phyloP scores from a whole-genome alignment of 441 rosid species.

The Corymbia calophylla region DNA sequence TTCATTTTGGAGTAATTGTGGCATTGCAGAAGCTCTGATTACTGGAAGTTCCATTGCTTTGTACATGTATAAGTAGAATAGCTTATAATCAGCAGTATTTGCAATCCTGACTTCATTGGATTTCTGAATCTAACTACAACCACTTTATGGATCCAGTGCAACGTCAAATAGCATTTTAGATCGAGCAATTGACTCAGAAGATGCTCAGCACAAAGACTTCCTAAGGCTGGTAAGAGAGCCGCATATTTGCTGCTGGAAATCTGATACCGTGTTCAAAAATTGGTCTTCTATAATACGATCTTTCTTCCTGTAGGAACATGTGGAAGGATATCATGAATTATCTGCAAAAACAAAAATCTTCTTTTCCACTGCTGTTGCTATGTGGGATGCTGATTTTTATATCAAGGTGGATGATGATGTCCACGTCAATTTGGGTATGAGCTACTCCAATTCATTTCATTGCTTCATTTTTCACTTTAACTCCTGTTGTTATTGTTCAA shows the following conservation, averaged over 20 bases:
- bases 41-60: neutral
- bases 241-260: neutral
- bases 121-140: neutral
- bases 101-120: neutral
- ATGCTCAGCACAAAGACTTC: slow-evolving; percentile 91
- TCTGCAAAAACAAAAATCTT: slow-evolving; percentile 90
- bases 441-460: neutral
- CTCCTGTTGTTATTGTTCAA: neutral
- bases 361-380: slow-evolving; percentile 85
- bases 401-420: slow-evolving; percentile 97
- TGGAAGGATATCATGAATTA: slow-evolving; percentile 96
- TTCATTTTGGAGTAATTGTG: neutral
- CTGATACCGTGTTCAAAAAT: neutral
- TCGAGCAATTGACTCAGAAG: slow-evolving; percentile 95
- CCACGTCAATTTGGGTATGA: slow-evolving; percentile 89
- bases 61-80: neutral
- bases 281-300: neutral
- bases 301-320: slow-evolving; percentile 57
- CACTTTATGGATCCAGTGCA: slow-evolving; percentile 49
- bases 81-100: neutral
- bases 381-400: slow-evolving; percentile 92
- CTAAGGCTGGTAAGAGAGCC: slow-evolving; percentile 65
- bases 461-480: neutral
- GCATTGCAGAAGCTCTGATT: neutral
- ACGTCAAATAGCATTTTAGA: slow-evolving; percentile 91